phyloP scores from a whole-genome alignment of 306 rosid species.

The Macrotyloma uniflorum region DNA sequence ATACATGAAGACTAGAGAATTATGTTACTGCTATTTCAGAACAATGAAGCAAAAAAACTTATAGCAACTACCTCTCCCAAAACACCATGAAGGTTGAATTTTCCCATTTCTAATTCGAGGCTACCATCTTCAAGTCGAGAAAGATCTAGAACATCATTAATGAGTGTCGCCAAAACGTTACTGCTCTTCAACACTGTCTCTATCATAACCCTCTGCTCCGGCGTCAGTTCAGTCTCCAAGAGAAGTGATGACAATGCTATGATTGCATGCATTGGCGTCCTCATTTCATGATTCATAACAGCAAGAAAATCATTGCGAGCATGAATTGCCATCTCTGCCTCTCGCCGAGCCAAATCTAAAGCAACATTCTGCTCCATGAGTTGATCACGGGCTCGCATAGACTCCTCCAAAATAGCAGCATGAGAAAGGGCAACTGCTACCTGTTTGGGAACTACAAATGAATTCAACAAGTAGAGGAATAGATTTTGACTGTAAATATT shows the following conservation, averaged over 20 bases:
- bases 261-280: slow-evolving; percentile 93
- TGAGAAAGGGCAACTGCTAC: slow-evolving; percentile 99
- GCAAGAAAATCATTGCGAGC: slow-evolving; percentile 93
- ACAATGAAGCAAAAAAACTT: slow-evolving; percentile 20
- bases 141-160: slow-evolving; percentile 90
- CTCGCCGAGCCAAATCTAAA: slow-evolving; percentile 81
- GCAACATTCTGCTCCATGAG: slow-evolving; percentile 85
- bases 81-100: slow-evolving; percentile 74
- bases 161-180: slow-evolving; percentile 77
- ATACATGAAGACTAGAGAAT: slow-evolving; percentile 11
- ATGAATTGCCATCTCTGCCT: slow-evolving; percentile 89
- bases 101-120: slow-evolving; percentile 72
- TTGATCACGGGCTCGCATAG: slow-evolving; percentile 89
- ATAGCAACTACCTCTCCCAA: slow-evolving; percentile 65
- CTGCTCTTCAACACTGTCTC: slow-evolving; percentile 87
- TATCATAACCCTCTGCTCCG: slow-evolving; percentile 83
- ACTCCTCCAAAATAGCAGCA: slow-evolving; percentile 95
- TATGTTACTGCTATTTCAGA: slow-evolving; percentile 20
- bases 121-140: slow-evolving; percentile 96
- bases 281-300: slow-evolving; percentile 98
- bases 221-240: slow-evolving; percentile 79
- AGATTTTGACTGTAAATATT: background rate
- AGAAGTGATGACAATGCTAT: slow-evolving; percentile 89
- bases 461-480: slow-evolving; percentile 33
- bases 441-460: slow-evolving; percentile 49